A percentile compares a stretch with the other conserved stretches of the same genome.
phyloP scores from a whole-genome alignment of 225 moss, liverwort and hornwort genomes.

The Takakia lepidozioides region DNA sequence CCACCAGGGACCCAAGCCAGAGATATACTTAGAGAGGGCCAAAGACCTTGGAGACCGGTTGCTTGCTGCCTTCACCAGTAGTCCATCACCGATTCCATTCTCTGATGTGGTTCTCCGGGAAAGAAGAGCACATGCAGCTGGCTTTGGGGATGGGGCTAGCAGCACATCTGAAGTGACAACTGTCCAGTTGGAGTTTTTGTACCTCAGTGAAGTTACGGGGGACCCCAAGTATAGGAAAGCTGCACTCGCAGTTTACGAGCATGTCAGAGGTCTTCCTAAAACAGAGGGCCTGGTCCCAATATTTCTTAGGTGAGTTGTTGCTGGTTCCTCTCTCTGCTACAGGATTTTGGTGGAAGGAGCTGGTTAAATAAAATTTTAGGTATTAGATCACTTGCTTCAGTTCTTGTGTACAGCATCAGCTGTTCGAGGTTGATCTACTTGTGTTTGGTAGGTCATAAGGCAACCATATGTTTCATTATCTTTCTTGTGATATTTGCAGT shows the following conservation, averaged over 20 bases:
- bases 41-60: constrained; percentile 88
- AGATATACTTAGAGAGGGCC: constrained; percentile 60
- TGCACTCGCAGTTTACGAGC: constrained; percentile 84
- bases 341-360: too few relatives aligned
- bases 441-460: too few relatives aligned
- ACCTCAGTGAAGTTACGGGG: constrained; percentile 73
- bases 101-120: constrained; percentile 70
- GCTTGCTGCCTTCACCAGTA: constrained; percentile 59
- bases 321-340: too few relatives aligned
- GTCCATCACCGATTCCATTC: constrained; percentile 77
- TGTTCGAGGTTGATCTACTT: too few relatives aligned
- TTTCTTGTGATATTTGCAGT: too few relatives aligned
- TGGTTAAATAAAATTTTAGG: too few relatives aligned
- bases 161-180: constrained; percentile 92
- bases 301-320: constrained; percentile 82
- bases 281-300: constrained; percentile 96
- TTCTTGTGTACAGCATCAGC: too few relatives aligned
- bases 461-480: too few relatives aligned
- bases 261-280: constrained; percentile 76
- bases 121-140: constrained; percentile 56
- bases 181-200: constrained; percentile 94
- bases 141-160: constrained; percentile 62
- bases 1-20: constrained; percentile 38
- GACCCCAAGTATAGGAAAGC: constrained; percentile 72
- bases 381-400: too few relatives aligned